Percentiles rank a stretch among this genome's conserved stretches.
These are phyloP conservation scores for Colletotrichum brevisporum DNA, from an alignment of 2,329 filamentous ascomycete genomes.

Conservation along the genomic window DNA sequence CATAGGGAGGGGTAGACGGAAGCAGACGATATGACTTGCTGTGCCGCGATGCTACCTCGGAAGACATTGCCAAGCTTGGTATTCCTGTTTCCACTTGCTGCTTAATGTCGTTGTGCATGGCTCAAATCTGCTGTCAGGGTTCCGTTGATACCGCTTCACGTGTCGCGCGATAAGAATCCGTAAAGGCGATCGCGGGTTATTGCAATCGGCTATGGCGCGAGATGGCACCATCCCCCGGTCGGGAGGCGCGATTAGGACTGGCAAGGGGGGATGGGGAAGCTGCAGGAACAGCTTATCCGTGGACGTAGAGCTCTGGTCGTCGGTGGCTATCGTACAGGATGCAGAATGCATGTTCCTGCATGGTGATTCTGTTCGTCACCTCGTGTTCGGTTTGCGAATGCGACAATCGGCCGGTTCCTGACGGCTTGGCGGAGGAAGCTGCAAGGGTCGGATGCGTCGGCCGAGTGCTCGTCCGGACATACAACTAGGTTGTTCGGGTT, in stretches of 20 bases:
- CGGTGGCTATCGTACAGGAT: slow-evolving; percentile 2
- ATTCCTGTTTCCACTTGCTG: slow-evolving; percentile 7
- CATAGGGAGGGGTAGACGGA: slow-evolving; percentile 5
- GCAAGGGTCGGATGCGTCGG: slow-evolving; percentile 13
- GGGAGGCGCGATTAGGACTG: background rate
- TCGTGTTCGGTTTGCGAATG: slow-evolving; percentile 19
- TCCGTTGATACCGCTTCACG: background rate
- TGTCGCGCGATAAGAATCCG: background rate
- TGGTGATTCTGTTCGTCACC: slow-evolving; percentile 5
- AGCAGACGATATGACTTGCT: background rate
- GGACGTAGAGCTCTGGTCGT: background rate
- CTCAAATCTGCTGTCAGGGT: slow-evolving; percentile 12
- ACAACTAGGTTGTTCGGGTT: background rate
- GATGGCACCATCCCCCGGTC: slow-evolving; percentile 19
- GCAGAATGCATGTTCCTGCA: slow-evolving; percentile 19
- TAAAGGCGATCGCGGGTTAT: no score
- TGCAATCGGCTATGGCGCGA: slow-evolving; percentile 1
- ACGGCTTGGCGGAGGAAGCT: slow-evolving; percentile 4
- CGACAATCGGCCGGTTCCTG: background rate
- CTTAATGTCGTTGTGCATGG: background rate
- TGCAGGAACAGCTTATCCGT: background rate
- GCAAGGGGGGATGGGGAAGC: background rate
- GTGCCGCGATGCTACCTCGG: slow-evolving; percentile 18
- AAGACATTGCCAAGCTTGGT: slow-evolving; percentile 7
- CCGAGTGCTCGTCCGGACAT: slow-evolving; percentile 8